Evolutionary conservation across 148 eudicot species (phyloP).

Genomic region (Rhododendron williamsianum): DNA sequence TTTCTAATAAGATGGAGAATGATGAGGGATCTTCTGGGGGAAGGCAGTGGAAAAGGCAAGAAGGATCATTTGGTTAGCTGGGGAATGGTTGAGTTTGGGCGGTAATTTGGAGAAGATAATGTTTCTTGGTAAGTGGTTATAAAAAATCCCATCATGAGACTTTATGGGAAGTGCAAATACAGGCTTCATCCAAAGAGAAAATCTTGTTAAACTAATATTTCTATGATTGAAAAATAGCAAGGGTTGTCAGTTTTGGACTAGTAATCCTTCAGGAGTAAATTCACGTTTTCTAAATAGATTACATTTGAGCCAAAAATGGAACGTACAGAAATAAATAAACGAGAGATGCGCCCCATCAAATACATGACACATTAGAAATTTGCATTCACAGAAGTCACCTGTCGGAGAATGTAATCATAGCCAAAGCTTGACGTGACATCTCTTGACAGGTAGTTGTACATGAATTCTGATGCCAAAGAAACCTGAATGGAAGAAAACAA

Average conservation of each 20-base stretch:
- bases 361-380: not conserved
- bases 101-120: not conserved
- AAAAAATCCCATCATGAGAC: not conserved
- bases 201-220: not conserved
- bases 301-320: not conserved
- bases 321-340: not conserved
- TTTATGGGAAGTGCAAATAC: not conserved
- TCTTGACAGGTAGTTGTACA: conserved; percentile 78
- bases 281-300: not conserved
- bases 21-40: not conserved
- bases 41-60: not conserved
- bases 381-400: conserved; percentile 35
- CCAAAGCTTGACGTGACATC: conserved; percentile 87
- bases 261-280: not conserved
- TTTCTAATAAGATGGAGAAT: not conserved
- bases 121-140: not conserved
- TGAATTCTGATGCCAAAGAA: conserved; percentile 79
- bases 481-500: conserved; percentile 24
- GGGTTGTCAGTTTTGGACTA: not conserved
- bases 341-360: not conserved
- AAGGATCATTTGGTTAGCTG: not conserved
- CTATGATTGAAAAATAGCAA: not conserved
- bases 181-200: not conserved
- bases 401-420: conserved; percentile 86
- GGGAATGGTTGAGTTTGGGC: not conserved